Evolutionary conservation across 768 basidiomycete genomes (phyloP), one percentile per base, ranked within the genome.

Genomic region (Symmetrospora coprosmae): DNA sequence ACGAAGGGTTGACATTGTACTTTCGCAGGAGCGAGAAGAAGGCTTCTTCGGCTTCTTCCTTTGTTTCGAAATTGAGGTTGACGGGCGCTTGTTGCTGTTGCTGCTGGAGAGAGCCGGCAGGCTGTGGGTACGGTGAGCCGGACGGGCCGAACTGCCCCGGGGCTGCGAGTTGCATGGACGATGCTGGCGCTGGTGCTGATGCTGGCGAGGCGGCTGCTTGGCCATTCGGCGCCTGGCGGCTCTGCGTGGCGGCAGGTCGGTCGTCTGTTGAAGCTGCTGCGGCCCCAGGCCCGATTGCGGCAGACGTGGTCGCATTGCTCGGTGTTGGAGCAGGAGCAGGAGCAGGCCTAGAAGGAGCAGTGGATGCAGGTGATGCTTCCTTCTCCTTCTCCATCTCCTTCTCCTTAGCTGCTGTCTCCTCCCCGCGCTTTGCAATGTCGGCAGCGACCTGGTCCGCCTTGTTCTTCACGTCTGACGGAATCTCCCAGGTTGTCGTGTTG

Each of bases 401-500:
- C 37, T 60, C 59, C 62, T 46, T 63, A 62, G 27, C 33, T 50
- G 50, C 64, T 47, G 27, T 41, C 52, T 67, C 67, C 33, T 65
- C 58, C 14, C 72, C 88, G 86, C 0, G 91, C 84, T 66, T 83
- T 86, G 70, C 87, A 84, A 35, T 89, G 76, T 23, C 91, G 73
- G n/a, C 39, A 19, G 40, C 39, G 13, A 39, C 50, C 23, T 41
- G 33, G 25, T 50, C 41, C 51, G 46, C n/a, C 51, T 66, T 66
- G 2, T 39, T 23, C 16, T 35, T 74, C 27, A 99, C 80, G 68
- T 97, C 91, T 53, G 88, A 83, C 9, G 94, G 94, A 82, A 92
- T 85, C 61, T 92, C 88, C 94, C 94, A 97, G 76, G 91, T 88
- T 2, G 90, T 92, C 73, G 92, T 87, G 67, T 89, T 92, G 30